Percentiles rank a stretch among this genome's conserved stretches.
These are phyloP conservation scores for Trapa bicornis DNA, from an alignment of 345 rosid genomes.

Conservation along the genomic window DNA sequence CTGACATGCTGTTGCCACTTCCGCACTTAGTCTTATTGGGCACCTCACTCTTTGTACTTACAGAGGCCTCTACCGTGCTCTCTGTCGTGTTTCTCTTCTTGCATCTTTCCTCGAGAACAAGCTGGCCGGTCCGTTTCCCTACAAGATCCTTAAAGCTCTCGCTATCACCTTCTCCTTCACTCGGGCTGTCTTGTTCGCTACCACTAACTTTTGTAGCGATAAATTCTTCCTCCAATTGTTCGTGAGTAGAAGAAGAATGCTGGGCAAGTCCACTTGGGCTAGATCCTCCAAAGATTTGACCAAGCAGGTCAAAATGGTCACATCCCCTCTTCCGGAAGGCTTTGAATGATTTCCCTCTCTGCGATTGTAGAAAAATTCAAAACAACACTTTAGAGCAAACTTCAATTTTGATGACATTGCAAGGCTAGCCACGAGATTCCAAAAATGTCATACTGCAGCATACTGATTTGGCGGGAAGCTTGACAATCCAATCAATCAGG, in stretches of 20 bases:
- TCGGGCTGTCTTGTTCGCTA: neutral
- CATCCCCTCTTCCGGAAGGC: constrained; percentile 5
- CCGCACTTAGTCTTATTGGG: neutral
- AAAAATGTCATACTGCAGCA: neutral
- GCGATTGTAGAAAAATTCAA: neutral
- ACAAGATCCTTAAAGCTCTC: constrained; percentile 2
- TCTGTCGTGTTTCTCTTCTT: constrained; percentile 4
- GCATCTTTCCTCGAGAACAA: neutral
- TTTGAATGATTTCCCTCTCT: constrained; percentile 8
- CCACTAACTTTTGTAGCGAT: neutral
- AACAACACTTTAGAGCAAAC: neutral
- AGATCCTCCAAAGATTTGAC: neutral
- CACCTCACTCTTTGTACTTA: constrained; percentile 1
- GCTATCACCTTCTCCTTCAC: constrained; percentile 6
- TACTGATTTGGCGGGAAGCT: neutral
- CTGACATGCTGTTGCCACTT: neutral
- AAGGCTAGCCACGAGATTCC: neutral
- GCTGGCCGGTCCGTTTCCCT: neutral
- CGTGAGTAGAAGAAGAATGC: constrained; percentile 2
- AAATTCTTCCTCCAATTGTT: constrained; percentile 3
- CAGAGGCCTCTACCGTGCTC: constrained; percentile 3
- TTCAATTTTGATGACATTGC: neutral
- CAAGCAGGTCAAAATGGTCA: constrained; percentile 5
- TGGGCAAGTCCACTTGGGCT: neutral
- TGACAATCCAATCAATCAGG: neutral